These are phyloP conservation scores for Diatrype stigma DNA, from an alignment of 2,329 filamentous ascomycete genomes.

Conservation along the genomic window DNA sequence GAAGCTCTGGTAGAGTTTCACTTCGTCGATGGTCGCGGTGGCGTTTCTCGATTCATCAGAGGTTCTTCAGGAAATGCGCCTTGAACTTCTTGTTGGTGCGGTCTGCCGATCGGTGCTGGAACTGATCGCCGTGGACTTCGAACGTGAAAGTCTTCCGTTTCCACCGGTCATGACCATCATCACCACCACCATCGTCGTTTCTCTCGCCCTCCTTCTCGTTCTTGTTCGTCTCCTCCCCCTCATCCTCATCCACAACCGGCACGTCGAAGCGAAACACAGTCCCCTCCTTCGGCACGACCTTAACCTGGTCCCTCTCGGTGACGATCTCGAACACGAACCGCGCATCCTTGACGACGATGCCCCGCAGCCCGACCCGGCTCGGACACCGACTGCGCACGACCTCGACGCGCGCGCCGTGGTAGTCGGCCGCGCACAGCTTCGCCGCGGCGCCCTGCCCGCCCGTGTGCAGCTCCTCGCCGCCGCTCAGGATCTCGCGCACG, in stretches of 20 bases:
- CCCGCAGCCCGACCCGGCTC: constrained; percentile 74
- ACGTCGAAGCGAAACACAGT: constrained; percentile 79
- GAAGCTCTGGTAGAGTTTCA: too few relatives aligned
- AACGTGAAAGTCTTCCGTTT: constrained; percentile 54
- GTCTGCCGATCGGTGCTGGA: constrained; percentile 77
- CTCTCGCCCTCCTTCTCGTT: neutral
- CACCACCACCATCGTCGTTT: constrained; percentile 30
- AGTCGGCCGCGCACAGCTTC: constrained; percentile 81
- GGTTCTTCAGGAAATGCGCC: constrained; percentile 68
- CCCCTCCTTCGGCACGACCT: constrained; percentile 83
- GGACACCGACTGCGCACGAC: constrained; percentile 79
- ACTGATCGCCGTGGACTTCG: constrained; percentile 83
- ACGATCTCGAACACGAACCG: constrained; percentile 84
- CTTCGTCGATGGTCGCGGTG: too few relatives aligned
- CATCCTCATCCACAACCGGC: constrained; percentile 30
- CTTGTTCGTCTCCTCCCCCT: constrained; percentile 3
- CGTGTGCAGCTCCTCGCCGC: constrained; percentile 52
- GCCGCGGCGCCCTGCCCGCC: constrained; percentile 60
- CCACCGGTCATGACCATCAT: too few relatives aligned
- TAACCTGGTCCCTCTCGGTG: constrained; percentile 65
- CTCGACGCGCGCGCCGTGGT: constrained; percentile 79
- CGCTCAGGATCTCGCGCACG: constrained; percentile 73
- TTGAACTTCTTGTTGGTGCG: constrained; percentile 91
- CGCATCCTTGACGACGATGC: constrained; percentile 85
- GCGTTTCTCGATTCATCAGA: constrained; percentile 57